Evolutionary conservation across 768 basidiomycete genomes (phyloP).

Genomic region (Dendrothele bispora): DNA sequence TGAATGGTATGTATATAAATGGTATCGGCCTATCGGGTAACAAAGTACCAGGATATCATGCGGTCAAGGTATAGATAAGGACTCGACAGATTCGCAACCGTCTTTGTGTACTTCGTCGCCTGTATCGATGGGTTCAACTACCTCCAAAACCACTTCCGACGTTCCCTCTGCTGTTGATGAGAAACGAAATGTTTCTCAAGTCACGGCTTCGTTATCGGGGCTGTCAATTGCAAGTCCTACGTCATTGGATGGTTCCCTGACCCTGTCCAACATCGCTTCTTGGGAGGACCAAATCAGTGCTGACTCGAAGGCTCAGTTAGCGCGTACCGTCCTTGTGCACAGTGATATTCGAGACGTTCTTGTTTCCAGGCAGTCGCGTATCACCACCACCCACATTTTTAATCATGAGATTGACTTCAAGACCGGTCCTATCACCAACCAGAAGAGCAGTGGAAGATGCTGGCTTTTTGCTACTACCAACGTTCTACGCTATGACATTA

Average conservation of each 20-base stretch:
- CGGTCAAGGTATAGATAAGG: too few relatives aligned
- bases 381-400: conserved; percentile 77
- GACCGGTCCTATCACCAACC: conserved; percentile 81
- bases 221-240: conserved; percentile 35
- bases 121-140: conserved; percentile 32
- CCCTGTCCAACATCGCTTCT: conserved; percentile 52
- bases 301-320: conserved; percentile 65
- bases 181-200: conserved; percentile 20
- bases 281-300: conserved; percentile 64
- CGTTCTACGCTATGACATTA: conserved; percentile 77
- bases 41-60: too few relatives aligned
- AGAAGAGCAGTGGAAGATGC: conserved; percentile 88
- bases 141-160: conserved; percentile 24
- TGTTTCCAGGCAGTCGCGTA: conserved; percentile 56
- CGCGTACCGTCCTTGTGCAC: conserved; percentile 76
- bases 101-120: too few relatives aligned
- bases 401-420: conserved; percentile 80
- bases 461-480: conserved; percentile 96
- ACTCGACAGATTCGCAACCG: too few relatives aligned
- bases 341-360: conserved; percentile 64
- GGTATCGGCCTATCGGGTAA: too few relatives aligned
- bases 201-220: conserved; percentile 28
- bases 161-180: conserved; percentile 28
- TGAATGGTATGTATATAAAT: too few relatives aligned
- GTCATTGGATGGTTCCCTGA: conserved; percentile 63